phyloP scores from a whole-genome alignment of 805 yeast genomes.

The Zygotorulaspora sp. region DNA sequence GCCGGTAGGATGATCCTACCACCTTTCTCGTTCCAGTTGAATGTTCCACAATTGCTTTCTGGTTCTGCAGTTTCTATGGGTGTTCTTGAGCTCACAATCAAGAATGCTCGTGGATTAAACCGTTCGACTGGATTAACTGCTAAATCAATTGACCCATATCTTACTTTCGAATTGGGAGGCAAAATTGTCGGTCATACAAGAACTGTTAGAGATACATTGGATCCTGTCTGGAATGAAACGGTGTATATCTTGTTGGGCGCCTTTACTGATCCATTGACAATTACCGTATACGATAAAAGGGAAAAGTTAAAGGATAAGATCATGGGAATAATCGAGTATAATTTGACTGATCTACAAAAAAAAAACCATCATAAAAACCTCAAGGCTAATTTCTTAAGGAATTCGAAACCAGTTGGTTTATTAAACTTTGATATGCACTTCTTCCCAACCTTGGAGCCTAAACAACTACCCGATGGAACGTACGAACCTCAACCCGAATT shows the following conservation, averaged over 20 bases:
- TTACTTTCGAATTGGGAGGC: conserved; percentile 61
- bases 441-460: conserved; percentile 65
- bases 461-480: conserved; percentile 71
- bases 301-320: conserved; percentile 67
- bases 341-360: conserved; percentile 60
- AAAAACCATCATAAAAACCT: conserved; percentile 47
- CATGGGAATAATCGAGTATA: conserved; percentile 72
- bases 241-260: conserved; percentile 64
- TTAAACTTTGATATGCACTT: conserved; percentile 65
- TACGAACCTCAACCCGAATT: conserved; percentile 82
- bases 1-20: conserved; percentile 83
- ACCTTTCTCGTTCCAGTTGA: conserved; percentile 90
- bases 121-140: conserved; percentile 63
- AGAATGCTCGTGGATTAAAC: conserved; percentile 61
- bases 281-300: conserved; percentile 72
- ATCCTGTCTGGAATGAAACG: conserved; percentile 84
- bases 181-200: conserved; percentile 62
- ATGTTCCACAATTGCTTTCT: conserved; percentile 82
- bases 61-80: conserved; percentile 89
- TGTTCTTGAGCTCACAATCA: conserved; percentile 65
- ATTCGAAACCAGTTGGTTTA: conserved; percentile 78
- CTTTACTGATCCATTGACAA: conserved; percentile 75
- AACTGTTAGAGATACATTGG: conserved; percentile 57
- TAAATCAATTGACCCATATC: conserved; percentile 86
- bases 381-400: conserved; percentile 61